Percentiles rank a stretch among this genome's conserved stretches.
Evolutionary conservation across 2,329 filamentous ascomycete genomes (phyloP).

Genomic region (Gnomoniopsis smithogilvyi): DNA sequence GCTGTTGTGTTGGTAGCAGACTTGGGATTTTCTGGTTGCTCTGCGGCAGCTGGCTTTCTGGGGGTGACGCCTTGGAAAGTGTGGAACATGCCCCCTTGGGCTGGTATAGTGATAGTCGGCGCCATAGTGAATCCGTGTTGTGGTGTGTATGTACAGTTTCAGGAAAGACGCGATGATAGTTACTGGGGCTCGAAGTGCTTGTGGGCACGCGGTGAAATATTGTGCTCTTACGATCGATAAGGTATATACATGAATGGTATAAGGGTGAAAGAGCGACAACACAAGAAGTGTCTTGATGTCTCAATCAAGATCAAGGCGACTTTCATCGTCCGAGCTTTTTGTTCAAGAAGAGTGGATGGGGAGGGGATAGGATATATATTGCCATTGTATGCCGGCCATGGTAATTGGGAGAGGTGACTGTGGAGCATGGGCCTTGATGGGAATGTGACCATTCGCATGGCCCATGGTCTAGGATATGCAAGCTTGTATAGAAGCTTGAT

Average conservation of each 20-base stretch:
- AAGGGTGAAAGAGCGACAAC: not conserved
- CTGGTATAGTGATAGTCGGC: conserved; percentile 44
- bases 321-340: conserved; percentile 11
- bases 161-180: not conserved
- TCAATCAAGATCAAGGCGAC: not conserved
- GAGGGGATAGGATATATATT: conserved; percentile 37
- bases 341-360: conserved; percentile 30
- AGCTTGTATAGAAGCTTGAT: conserved; percentile 24
- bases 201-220: not conserved
- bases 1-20: conserved; percentile 33
- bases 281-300: not conserved
- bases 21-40: conserved; percentile 38
- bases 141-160: conserved; percentile 4
- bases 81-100: conserved; percentile 51
- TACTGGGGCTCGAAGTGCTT: not conserved
- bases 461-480: conserved; percentile 16
- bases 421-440: conserved; percentile 19
- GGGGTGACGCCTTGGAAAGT: conserved; percentile 53
- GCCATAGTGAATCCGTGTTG: conserved; percentile 32
- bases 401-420: conserved; percentile 10
- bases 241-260: conserved; percentile 15
- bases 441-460: conserved; percentile 18
- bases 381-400: conserved; percentile 33
- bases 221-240: not conserved
- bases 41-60: conserved; percentile 43